Percentiles rank a stretch among this genome's conserved stretches.
phyloP scores from a whole-genome alignment of 1,139 yeast species.

The Kodamaea plutei region DNA sequence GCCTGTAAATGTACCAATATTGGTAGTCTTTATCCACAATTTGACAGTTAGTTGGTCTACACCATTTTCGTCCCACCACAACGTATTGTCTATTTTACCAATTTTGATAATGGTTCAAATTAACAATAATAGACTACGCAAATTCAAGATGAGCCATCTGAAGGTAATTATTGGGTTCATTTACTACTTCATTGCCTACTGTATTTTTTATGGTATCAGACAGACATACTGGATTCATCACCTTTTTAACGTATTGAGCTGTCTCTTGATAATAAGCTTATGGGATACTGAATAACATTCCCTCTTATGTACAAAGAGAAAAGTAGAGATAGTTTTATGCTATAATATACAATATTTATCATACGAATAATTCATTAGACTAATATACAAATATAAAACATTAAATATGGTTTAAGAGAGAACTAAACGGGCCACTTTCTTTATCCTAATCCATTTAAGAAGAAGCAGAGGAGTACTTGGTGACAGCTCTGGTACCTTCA shows the following conservation, averaged over 20 bases:
- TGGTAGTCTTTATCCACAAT: constrained; percentile 68
- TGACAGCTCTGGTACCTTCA: constrained; percentile 99
- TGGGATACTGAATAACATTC: constrained; percentile 8
- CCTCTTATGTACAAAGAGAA: neutral
- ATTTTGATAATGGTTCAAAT: constrained; percentile 49
- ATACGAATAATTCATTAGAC: constrained; percentile 8
- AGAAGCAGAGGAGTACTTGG: constrained; percentile 93
- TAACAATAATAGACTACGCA: constrained; percentile 22
- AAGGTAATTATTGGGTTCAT: constrained; percentile 11
- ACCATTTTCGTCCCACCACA: constrained; percentile 75
- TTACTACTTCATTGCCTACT: constrained; percentile 48
- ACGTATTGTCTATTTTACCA: constrained; percentile 63
- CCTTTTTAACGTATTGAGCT: constrained; percentile 52
- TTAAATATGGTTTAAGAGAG: too few species aligned
- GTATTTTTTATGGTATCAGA: constrained; percentile 61
- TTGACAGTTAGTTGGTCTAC: constrained; percentile 67
- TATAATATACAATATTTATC: constrained; percentile 2
- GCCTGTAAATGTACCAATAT: constrained; percentile 65
- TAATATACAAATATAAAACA: constrained; percentile 18
- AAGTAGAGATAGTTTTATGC: neutral
- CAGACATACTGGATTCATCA: constrained; percentile 72
- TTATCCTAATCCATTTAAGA: constrained; percentile 23
- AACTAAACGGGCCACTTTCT: constrained; percentile 4
- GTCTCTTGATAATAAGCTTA: constrained; percentile 32
- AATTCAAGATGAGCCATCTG: constrained; percentile 5